Percentiles rank a stretch among this genome's conserved stretches.
These are phyloP conservation scores for Myriosclerotinia duriaeana DNA, from an alignment of 2,329 filamentous ascomycete species.

Conservation along the genomic window DNA sequence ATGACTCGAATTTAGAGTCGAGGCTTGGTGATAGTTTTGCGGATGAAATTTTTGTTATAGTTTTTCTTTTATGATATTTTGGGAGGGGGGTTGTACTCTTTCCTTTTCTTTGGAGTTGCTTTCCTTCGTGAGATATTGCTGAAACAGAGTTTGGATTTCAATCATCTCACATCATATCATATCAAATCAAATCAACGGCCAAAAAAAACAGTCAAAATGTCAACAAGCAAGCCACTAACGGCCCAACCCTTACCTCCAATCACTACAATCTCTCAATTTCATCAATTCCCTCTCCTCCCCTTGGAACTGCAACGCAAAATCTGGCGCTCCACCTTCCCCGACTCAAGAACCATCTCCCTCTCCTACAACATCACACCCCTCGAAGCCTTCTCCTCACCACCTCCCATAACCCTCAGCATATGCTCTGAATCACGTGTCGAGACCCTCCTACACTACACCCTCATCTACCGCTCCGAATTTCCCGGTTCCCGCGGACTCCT, in stretches of 20 bases:
- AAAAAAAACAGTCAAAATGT: background rate
- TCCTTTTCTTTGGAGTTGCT: background rate
- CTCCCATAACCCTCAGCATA: conserved; percentile 11
- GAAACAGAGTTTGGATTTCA: background rate
- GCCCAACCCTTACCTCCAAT: background rate
- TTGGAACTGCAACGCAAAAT: conserved; percentile 17
- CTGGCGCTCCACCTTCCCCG: conserved; percentile 14
- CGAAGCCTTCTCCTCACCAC: background rate
- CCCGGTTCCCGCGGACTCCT: background rate
- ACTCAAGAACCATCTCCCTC: conserved; percentile 11
- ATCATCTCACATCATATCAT: background rate
- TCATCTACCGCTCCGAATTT: conserved; percentile 15
- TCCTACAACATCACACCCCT: background rate
- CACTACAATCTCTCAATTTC: background rate
- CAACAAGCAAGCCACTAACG: background rate
- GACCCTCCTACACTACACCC: conserved; percentile 13
- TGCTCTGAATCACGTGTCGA: conserved; percentile 20
- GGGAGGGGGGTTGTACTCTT: background rate
- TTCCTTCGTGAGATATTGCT: too few relatives aligned
- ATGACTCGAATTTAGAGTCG: background rate
- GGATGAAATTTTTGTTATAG: background rate
- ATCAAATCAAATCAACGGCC: background rate
- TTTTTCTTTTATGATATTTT: background rate
- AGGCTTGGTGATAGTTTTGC: conserved; percentile 1
- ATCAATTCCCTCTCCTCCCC: conserved; percentile 6